Base-by-base conservation (phyloP, 257 asterid species). In the Forsythia viridissima region DNA sequence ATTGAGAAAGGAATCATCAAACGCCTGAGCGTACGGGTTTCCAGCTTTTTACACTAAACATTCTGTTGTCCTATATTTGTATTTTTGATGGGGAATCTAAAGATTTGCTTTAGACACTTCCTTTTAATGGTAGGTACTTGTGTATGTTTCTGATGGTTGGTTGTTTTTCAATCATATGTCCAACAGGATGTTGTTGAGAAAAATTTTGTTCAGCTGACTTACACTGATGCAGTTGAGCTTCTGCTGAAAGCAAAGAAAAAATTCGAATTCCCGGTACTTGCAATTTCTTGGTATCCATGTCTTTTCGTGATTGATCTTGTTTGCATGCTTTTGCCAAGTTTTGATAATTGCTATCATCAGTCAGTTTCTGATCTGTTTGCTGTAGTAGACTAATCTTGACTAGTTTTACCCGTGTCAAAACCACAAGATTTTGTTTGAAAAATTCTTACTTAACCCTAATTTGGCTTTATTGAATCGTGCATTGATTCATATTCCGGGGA, bases 1-100 rank as follows among this genome's bases (percentile, higher is more conserved):
- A 89, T 96, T 81, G 99, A 96, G 90, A 92, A 93, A 82, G 99
- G 99, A 85, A 93, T 96, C 83, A 83, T 92, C 74, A 83, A 84
- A 46, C 90, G 99, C 51, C 85, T 96, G 70, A 89, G 81, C 79
- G 99, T 96, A 92, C 37, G 93, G 38, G 24, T 74, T 84, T 73
- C 74, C 39, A 63, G 51, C 72, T 80, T n/a, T 76, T 57, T 41
- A 24, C 24, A 6, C 48, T 43, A 70, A 43, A 46, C 46, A 66
- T 76, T 63, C 75, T 34, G 8, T 76, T 57, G 16, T 52, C 24
- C 66, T n/a, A 7, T 70, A 59, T 72, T 43, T 44, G 3, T 61
- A 55, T 38, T 79, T 12, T n/a, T 57, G 3, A 11, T 30, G 38
- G 76, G 57, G 24, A 24, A 41, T 71, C 24, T 37, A 21, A 11